Conservation (phyloP, 495 filamentous ascomycete genomes). For the Podospora pseudopauciseta region DNA sequence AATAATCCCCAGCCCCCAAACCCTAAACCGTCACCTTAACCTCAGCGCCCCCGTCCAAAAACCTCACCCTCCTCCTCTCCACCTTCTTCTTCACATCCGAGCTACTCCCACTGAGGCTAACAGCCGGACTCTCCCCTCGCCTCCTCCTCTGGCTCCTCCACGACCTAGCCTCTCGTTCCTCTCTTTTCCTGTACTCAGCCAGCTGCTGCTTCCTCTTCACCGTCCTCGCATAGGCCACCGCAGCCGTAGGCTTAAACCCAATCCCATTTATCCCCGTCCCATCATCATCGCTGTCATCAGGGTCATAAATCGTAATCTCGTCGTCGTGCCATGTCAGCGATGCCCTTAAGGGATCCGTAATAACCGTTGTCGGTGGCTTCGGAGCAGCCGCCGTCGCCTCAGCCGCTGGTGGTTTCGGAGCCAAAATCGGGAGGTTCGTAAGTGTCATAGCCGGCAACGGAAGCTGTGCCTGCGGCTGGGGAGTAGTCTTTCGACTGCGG, state of each 20-base stretch:
- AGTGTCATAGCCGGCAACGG: slow-evolving; percentile 21
- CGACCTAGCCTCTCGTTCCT: slow-evolving; percentile 78
- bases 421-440: neutral
- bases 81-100: slow-evolving; percentile 20
- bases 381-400: neutral
- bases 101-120: slow-evolving; percentile 37
- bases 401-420: neutral
- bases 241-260: slow-evolving; percentile 84
- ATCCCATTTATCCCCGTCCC: slow-evolving; percentile 84
- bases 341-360: slow-evolving; percentile 50
- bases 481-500: slow-evolving; percentile 21
- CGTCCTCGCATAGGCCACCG: slow-evolving; percentile 70
- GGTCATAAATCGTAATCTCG: slow-evolving; percentile 80
- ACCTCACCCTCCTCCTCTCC: slow-evolving; percentile 31
- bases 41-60: slow-evolving; percentile 26
- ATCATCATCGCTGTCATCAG: slow-evolving; percentile 69
- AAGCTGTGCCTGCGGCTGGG: slow-evolving; percentile 32
- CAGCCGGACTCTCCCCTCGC: slow-evolving; percentile 23
- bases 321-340: slow-evolving; percentile 77
- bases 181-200: slow-evolving; percentile 74
- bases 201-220: slow-evolving; percentile 78
- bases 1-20: neutral
- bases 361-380: slow-evolving; percentile 16
- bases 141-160: slow-evolving; percentile 64
- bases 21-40: slow-evolving; percentile 14